Conservation (phyloP, 2,329 filamentous ascomycete genomes). For the Teratosphaeriaceae sp. region DNA sequence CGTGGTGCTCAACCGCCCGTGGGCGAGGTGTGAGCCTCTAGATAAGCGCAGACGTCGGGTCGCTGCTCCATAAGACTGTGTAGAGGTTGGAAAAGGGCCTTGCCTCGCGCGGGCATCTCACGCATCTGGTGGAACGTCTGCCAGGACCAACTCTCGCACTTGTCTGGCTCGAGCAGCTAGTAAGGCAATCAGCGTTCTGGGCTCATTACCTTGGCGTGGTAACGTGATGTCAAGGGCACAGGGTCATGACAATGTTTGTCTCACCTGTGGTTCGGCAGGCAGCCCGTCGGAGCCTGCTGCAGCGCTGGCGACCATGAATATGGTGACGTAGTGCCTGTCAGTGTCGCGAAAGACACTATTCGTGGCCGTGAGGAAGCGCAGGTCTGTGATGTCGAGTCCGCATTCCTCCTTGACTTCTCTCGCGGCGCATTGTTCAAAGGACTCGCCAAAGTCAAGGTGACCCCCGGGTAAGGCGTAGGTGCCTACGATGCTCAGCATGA, state of each 20-base stretch:
- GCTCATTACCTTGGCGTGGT: too few relatives aligned
- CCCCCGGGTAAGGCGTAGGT: constrained; percentile 57
- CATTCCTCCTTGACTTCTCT: constrained; percentile 69
- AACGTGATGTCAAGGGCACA: too few relatives aligned
- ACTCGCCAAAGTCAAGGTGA: constrained; percentile 65
- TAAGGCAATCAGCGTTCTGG: neutral
- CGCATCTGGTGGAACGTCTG: constrained; percentile 34
- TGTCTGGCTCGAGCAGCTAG: constrained; percentile 42
- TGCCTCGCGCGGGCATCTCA: constrained; percentile 17
- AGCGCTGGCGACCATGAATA: constrained; percentile 54
- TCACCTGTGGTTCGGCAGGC: constrained; percentile 29
- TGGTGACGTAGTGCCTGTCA: constrained; percentile 67
- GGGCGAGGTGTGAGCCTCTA: too few relatives aligned
- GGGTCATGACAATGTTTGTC: constrained; percentile 21
- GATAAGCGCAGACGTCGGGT: constrained; percentile 14
- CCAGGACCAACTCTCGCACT: constrained; percentile 52
- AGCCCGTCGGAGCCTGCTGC: constrained; percentile 43
- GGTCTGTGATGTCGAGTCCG: constrained; percentile 48
- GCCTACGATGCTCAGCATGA: constrained; percentile 4
- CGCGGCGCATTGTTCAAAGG: constrained; percentile 53
- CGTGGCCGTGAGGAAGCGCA: constrained; percentile 54
- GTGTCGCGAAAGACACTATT: constrained; percentile 58
- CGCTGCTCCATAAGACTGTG: constrained; percentile 40
- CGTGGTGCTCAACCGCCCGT: too few relatives aligned
- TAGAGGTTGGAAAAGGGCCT: constrained; percentile 42